Evolutionary conservation across 106 monocot genomes (phyloP), one percentile per base, ranked within the genome.

Genomic region (Alisma plantagoaquatica): DNA sequence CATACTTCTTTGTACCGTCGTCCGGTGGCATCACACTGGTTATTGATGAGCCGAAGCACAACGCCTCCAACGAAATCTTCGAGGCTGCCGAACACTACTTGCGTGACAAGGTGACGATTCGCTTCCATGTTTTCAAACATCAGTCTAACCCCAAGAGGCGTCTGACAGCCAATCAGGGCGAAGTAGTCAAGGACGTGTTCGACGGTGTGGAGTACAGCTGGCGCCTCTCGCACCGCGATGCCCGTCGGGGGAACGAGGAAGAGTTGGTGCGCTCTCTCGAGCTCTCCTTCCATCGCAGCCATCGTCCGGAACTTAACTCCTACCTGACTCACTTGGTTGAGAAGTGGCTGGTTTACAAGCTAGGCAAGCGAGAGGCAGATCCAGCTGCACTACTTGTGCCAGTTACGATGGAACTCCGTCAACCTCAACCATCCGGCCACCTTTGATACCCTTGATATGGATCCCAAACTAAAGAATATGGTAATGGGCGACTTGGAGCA

Each of bases 401-500:
- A 49, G 10, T 20, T 8, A 10, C 3, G 3, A 0, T 72, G 72
- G 65, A 45, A 15, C 17, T 16, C 51, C 15, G 19, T 52, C 8
- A 41, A 33, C 0, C 30, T 72, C 10, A 18, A 46, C 18, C 72
- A 65, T 32, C 72, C 72, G 7, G 42, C 72, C 21, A 72, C 65
- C 12, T 72, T 65, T 7, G 58, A 30, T 14, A 72, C 72, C 18
- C 5, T 72, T 24, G 72, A 57, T 1, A 72, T 72, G 72, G 55
- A 64, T 1, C 31, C 29, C 2, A 59, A 53, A 45, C 22, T 20
- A n/a, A 72, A 72, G 41, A 42, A 21, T 21, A 18, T 12, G 10
- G n/a, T n/a, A n/a, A n/a, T n/a, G n/a, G n/a, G n/a, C n/a, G n/a
- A n/a, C n/a, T n/a, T n/a, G n/a, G n/a, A 10, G 30, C 64, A 46